phyloP scores from a whole-genome alignment of 768 basidiomycete species.

The Phanerodontia chrysosporium region DNA sequence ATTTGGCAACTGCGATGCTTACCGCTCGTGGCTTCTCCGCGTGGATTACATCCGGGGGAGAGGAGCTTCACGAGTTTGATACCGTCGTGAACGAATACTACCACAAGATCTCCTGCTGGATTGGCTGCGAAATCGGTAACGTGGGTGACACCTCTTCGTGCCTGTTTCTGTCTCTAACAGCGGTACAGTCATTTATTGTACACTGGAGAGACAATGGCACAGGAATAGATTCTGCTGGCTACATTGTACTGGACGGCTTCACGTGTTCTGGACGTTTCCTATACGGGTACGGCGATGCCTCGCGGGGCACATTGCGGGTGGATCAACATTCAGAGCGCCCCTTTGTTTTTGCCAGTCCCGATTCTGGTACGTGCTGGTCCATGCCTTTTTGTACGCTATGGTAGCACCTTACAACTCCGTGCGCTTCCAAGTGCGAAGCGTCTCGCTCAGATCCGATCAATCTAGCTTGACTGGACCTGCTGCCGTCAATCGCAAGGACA shows the following conservation, averaged over 20 bases:
- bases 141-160: slow-evolving; percentile 26
- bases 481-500: slow-evolving; percentile 27
- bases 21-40: slow-evolving; percentile 62
- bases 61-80: slow-evolving; percentile 52
- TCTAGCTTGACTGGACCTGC: background rate
- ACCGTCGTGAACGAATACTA: slow-evolving; percentile 40
- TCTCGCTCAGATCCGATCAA: background rate
- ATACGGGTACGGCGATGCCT: slow-evolving; percentile 50
- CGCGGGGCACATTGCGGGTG: slow-evolving; percentile 49
- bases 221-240: slow-evolving; percentile 49
- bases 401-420: background rate
- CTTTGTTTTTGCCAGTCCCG: slow-evolving; percentile 50
- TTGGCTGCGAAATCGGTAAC: slow-evolving; percentile 57
- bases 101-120: slow-evolving; percentile 61
- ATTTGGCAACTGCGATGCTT: slow-evolving; percentile 22
- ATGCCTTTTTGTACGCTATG: background rate
- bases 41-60: slow-evolving; percentile 56
- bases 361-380: slow-evolving; percentile 31
- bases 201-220: slow-evolving; percentile 64
- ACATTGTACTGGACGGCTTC: slow-evolving; percentile 62
- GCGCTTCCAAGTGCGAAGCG: background rate
- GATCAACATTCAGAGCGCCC: slow-evolving; percentile 50
- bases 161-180: background rate
- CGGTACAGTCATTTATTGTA: slow-evolving; percentile 50
- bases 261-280: slow-evolving; percentile 61